These are phyloP conservation scores for Claviceps monticola DNA, from an alignment of 2,329 filamentous ascomycete species.

Conservation along the genomic window DNA sequence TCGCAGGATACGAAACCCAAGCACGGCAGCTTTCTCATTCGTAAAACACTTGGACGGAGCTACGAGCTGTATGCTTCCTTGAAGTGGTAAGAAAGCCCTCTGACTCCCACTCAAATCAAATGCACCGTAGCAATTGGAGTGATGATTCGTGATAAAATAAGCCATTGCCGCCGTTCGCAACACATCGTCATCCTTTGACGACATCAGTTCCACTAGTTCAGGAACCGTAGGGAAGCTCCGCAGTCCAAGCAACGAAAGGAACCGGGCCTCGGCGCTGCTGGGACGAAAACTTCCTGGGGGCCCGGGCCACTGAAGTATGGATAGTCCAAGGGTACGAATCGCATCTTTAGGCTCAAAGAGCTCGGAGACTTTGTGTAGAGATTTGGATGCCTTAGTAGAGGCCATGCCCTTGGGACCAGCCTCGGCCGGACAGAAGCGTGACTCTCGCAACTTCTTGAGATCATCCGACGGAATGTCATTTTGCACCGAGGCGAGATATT, in stretches of 20 bases:
- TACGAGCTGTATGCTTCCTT: slow-evolving; percentile 55
- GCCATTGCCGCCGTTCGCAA: slow-evolving; percentile 58
- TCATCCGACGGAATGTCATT: slow-evolving; percentile 79
- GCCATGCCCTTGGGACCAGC: slow-evolving; percentile 42
- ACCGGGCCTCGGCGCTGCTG: slow-evolving; percentile 57
- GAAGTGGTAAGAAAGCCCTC: slow-evolving; percentile 57
- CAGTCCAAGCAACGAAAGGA: slow-evolving; percentile 61
- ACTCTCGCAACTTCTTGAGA: slow-evolving; percentile 61
- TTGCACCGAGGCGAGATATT: slow-evolving; percentile 80
- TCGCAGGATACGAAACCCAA: slow-evolving; percentile 69
- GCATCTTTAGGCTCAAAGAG: slow-evolving; percentile 67
- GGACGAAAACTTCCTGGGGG: slow-evolving; percentile 46
- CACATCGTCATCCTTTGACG: slow-evolving; percentile 37
- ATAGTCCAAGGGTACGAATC: slow-evolving; percentile 56
- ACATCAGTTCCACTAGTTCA: slow-evolving; percentile 69
- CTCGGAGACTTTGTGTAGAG: slow-evolving; percentile 59
- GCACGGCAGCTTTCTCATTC: slow-evolving; percentile 58
- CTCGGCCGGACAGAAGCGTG: slow-evolving; percentile 73
- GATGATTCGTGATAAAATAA: slow-evolving; percentile 73
- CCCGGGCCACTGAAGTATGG: slow-evolving; percentile 71
- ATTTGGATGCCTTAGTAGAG: slow-evolving; percentile 33
- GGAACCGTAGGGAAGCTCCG: slow-evolving; percentile 54
- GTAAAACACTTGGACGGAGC: slow-evolving; percentile 68
- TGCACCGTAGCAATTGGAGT: slow-evolving; percentile 58
- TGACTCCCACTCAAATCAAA: slow-evolving; percentile 44